These are phyloP conservation scores for Hymenoscyphus fructigenus DNA, from an alignment of 2,329 filamentous ascomycete genomes.

Conservation along the genomic window DNA sequence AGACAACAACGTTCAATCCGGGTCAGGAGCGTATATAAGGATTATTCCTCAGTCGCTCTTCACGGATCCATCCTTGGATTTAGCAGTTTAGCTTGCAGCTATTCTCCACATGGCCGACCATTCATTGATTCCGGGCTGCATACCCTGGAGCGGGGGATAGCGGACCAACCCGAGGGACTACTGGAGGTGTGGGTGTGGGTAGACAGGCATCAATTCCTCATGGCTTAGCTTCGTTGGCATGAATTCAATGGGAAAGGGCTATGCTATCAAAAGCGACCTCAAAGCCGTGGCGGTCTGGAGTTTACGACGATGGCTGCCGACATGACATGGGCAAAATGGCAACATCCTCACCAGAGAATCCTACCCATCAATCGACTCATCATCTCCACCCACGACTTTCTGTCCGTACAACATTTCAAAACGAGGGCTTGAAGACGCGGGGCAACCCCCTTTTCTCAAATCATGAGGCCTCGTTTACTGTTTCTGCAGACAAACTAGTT, in stretches of 20 bases:
- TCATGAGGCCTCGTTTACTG: slow-evolving; percentile 4
- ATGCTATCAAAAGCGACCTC: no score
- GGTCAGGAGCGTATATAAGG: slow-evolving; percentile 1
- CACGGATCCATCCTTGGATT: background rate
- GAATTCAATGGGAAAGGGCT: no score
- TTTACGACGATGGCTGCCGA: no score
- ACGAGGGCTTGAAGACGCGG: background rate
- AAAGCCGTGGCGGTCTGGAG: no score
- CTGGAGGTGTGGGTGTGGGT: background rate
- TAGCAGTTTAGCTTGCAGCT: background rate
- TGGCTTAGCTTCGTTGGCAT: no score
- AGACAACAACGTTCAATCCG: background rate
- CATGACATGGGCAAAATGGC: no score
- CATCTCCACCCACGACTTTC: background rate
- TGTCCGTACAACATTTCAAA: background rate
- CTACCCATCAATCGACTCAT: background rate
- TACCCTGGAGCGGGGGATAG: background rate
- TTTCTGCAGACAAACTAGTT: background rate
- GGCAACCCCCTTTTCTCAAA: background rate
- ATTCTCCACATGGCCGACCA: slow-evolving; percentile 1
- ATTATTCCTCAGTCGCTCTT: background rate
- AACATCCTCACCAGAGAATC: background rate
- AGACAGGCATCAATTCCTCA: no score
- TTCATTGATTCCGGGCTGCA: background rate
- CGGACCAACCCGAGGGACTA: background rate